Conservation (phyloP, 148 eudicot genomes). For the Camellia japonica region DNA sequence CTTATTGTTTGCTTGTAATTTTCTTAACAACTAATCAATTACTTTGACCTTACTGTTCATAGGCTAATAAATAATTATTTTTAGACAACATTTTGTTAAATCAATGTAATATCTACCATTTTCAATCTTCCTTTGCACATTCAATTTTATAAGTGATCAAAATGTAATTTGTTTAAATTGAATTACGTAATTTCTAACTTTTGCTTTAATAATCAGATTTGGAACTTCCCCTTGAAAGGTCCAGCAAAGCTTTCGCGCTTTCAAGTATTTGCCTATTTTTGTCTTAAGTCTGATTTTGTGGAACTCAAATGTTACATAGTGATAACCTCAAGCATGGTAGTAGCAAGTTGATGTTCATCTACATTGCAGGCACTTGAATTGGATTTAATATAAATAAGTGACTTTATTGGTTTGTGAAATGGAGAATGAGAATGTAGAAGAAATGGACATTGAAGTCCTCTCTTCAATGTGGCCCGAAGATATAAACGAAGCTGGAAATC, state of each 20-base stretch:
- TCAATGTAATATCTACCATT: background rate
- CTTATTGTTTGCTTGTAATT: background rate
- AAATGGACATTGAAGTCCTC: constrained; percentile 64
- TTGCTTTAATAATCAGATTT: background rate
- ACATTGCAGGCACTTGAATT: background rate
- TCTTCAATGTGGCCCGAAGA: constrained; percentile 89
- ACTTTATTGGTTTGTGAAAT: constrained; percentile 34
- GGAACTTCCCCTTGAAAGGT: background rate
- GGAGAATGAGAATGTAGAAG: constrained; percentile 46
- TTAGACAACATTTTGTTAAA: background rate
- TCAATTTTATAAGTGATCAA: background rate
- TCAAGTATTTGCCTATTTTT: background rate
- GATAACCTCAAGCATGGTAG: background rate
- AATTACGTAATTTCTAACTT: background rate
- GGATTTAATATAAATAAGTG: background rate
- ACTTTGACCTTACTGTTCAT: background rate
- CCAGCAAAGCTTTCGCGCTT: background rate
- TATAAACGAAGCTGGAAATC: constrained; percentile 67
- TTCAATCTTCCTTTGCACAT: background rate
- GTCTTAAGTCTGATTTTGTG: background rate
- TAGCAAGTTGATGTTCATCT: background rate
- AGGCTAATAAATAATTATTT: background rate
- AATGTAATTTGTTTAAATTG: background rate
- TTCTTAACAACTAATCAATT: background rate
- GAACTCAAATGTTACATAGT: background rate